Percentiles rank a stretch among this genome's conserved stretches.
Evolutionary conservation across 1,139 yeast genomes (phyloP).

Genomic region (Kodamaea plutei): DNA sequence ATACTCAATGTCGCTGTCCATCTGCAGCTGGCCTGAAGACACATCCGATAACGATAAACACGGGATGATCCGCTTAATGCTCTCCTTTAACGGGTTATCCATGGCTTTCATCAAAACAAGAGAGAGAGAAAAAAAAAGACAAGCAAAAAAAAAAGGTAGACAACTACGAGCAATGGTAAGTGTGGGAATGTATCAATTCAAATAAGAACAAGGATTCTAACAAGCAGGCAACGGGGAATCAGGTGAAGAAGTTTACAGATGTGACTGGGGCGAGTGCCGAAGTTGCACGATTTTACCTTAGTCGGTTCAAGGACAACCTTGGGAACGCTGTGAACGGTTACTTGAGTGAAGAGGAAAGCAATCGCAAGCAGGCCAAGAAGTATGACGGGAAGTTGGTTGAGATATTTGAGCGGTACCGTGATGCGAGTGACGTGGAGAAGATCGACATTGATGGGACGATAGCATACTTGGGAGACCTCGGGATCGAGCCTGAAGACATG

Average conservation of each 20-base stretch:
- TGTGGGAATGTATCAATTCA: too few relatives aligned
- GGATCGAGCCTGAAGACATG: slow-evolving; percentile 69
- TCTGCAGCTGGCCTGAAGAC: slow-evolving; percentile 19
- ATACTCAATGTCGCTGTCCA: slow-evolving; percentile 41
- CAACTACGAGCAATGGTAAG: too few relatives aligned
- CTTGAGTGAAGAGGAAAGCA: slow-evolving; percentile 11
- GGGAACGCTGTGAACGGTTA: slow-evolving; percentile 30
- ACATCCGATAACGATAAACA: neutral
- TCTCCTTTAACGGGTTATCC: too few relatives aligned
- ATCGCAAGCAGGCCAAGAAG: slow-evolving; percentile 10
- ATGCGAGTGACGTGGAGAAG: slow-evolving; percentile 23
- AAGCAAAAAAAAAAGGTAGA: neutral
- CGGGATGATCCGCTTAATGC: neutral
- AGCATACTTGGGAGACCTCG: slow-evolving; percentile 58
- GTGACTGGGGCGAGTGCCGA: slow-evolving; percentile 27
- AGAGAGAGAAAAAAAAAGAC: neutral
- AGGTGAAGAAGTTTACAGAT: slow-evolving; percentile 22
- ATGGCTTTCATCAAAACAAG: too few relatives aligned
- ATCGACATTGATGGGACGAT: slow-evolving; percentile 77
- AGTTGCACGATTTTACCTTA: slow-evolving; percentile 27
- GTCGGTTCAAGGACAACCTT: slow-evolving; percentile 23
- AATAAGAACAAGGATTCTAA: too few relatives aligned
- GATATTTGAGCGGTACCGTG: slow-evolving; percentile 28
- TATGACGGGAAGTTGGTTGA: slow-evolving; percentile 18
- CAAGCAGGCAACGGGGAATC: too few relatives aligned